Base-by-base conservation (phyloP, 441 rosid genomes). In the Codiaeum variegatum region DNA sequence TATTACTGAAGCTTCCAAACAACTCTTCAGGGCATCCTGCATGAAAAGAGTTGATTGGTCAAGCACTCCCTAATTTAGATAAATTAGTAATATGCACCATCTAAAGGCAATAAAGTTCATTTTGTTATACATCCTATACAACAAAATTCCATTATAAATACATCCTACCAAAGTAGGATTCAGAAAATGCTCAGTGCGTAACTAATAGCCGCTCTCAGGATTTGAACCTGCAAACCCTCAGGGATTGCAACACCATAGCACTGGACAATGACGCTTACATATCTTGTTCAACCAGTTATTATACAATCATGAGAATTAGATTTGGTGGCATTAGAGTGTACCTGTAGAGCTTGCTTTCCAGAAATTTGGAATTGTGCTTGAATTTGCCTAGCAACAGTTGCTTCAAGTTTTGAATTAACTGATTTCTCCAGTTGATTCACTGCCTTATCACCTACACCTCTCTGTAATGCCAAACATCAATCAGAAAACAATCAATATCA, bases 331-430 rank as follows among this genome's bases (percentile, higher is more conserved):
- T 21, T 19, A 19, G 10, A 12, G 6, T 62, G 56, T 63, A 87
- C 95, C 95, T 90, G 95, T 42, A 88, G 93, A 49, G 89, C 90
- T 81, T 87, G 95, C 84, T 86, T 90, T 72, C 95, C 93, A 73
- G 88, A 84, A 78, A 91, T 87, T 78, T 87, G 92, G 74, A 90
- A 90, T 75, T 88, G 95, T 23, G 86, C 75, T 78, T 90, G 95
- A 61, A 90, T 90, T 83, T 88, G 96, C 83, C 91, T 80, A 47
- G 88, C 84, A 49, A 90, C 80, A 13, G 88, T 82, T 65, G 86
- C 87, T 81, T 90, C 95, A 55, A 90, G 83, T 76, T 87, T 90
- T 47, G 89, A 81, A 78, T 77, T 75, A 49, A 88, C 88, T 0
- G 90, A 83, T 77, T 88, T 90, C 76, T 88, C 95, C 54, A 90